These are phyloP conservation scores for Alternaria alternata DNA, from an alignment of 2,329 filamentous ascomycete genomes.

Conservation along the genomic window DNA sequence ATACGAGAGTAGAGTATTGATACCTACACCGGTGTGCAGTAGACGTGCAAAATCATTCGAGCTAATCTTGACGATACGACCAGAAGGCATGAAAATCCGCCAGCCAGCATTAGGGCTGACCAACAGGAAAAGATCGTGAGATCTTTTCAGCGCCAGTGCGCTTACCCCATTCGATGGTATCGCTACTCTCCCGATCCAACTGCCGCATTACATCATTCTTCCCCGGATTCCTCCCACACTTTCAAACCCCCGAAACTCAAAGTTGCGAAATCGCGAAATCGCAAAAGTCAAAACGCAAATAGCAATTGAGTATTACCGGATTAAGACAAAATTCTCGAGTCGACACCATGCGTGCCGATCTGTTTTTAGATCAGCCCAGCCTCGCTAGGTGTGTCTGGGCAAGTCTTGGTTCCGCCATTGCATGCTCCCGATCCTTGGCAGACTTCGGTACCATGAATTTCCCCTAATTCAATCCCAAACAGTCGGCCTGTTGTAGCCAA, in stretches of 20 bases:
- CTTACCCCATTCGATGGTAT: neutral
- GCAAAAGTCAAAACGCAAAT: neutral
- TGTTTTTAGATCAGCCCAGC: constrained; percentile 10
- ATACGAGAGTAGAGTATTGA: constrained; percentile 1
- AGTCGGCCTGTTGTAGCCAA: neutral
- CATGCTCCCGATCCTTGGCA: constrained; percentile 6
- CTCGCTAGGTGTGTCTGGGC: constrained; percentile 5
- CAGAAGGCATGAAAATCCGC: neutral
- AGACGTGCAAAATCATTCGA: constrained; percentile 7
- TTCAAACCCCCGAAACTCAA: neutral
- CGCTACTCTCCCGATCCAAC: neutral
- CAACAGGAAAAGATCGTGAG: neutral
- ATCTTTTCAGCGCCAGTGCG: neutral
- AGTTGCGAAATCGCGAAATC: neutral
- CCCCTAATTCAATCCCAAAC: constrained; percentile 8
- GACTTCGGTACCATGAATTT: neutral
- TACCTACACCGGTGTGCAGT: neutral
- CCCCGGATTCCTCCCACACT: neutral
- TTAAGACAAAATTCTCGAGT: neutral
- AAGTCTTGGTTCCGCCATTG: constrained; percentile 9
- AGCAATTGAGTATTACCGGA: neutral
- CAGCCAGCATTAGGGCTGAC: constrained; percentile 1
- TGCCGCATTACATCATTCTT: constrained; percentile 4
- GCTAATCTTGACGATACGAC: constrained; percentile 3
- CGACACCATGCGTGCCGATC: neutral